phyloP scores from a whole-genome alignment of 345 rosid genomes.

The Dimocarpus longan region DNA sequence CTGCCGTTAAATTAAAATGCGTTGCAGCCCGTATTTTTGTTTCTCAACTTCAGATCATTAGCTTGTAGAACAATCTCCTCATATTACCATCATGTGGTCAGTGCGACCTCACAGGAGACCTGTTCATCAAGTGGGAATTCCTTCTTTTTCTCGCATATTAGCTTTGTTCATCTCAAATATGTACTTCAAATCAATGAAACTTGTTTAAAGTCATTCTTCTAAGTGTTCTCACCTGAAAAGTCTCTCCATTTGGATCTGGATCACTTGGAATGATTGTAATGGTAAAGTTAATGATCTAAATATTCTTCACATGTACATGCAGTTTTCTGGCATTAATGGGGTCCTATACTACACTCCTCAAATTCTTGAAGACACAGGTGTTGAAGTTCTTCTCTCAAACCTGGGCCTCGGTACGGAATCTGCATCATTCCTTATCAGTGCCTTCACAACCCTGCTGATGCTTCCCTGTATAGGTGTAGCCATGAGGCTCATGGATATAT shows the following conservation, averaged over 20 bases:
- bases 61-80: not conserved
- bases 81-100: not conserved
- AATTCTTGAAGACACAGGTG: constrained; percentile 93
- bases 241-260: not conserved
- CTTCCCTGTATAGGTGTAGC: constrained; percentile 90
- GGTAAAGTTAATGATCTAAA: not conserved
- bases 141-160: not conserved
- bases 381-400: constrained; percentile 75
- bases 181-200: not conserved
- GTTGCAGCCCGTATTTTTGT: not conserved
- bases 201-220: not conserved
- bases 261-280: not conserved
- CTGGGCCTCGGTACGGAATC: constrained; percentile 75
- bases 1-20: not conserved
- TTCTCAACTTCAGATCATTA: not conserved
- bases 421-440: constrained; percentile 93
- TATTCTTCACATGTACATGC: constrained; percentile 25
- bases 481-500: constrained; percentile 91
- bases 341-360: constrained; percentile 98
- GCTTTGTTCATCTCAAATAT: not conserved
- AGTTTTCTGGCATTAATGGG: constrained; percentile 96
- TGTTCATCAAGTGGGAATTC: not conserved
- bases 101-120: not conserved
- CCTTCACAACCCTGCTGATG: constrained; percentile 82
- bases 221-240: not conserved